Base-by-base conservation (phyloP, 2,329 filamentous ascomycete species). In the Trichoderma hamatum region DNA sequence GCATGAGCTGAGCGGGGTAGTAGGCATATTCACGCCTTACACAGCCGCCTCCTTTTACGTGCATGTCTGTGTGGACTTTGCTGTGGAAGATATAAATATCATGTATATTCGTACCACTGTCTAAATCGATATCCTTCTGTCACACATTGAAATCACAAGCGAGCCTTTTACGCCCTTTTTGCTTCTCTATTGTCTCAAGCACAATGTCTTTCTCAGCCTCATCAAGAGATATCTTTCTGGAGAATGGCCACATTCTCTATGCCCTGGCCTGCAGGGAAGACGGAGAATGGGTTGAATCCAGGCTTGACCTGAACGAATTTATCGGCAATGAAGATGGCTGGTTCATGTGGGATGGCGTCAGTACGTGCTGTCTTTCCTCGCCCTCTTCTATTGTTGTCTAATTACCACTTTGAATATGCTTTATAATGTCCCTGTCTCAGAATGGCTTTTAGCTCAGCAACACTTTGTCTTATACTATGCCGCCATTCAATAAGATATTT, bases 301-400 rank as follows among this genome's bases (percentile, higher is more conserved):
- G 43, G 7, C 56, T 70, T 36, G 63, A 72, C 24, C 52, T 72
- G 13, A 26, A 72, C 24, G 2, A 52, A 1, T 72, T 65, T n/a
- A 68, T 72, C 13, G 70, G 71, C 28, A 72, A 72, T 19, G 34
- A 55, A 6, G 69, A 72, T 39, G 71, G 71, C 3, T 71, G 63
- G 58, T 72, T 72, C 39, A 43, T 51, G 21, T 72, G 70, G 71
- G 69, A 63, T n/a, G 70, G 70, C 10, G 71, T 51, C 4, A 68
- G 71, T 72, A 58, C 51, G 71, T 71, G 21, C 14, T 24, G 2
- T n/a, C 6, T 10, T 60, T 24, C 14, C 39, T 19, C 19, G 39
- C 16, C 39, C 36, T 43, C 39, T 43, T 43, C 6, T 43, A 16
- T 39, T 43, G 39, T 11, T 16, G 16, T 43, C 19, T 10, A 10